Evolutionary conservation across 768 basidiomycete genomes (phyloP), one percentile per base, ranked within the genome.

Genomic region (Termitomyces sp.): DNA sequence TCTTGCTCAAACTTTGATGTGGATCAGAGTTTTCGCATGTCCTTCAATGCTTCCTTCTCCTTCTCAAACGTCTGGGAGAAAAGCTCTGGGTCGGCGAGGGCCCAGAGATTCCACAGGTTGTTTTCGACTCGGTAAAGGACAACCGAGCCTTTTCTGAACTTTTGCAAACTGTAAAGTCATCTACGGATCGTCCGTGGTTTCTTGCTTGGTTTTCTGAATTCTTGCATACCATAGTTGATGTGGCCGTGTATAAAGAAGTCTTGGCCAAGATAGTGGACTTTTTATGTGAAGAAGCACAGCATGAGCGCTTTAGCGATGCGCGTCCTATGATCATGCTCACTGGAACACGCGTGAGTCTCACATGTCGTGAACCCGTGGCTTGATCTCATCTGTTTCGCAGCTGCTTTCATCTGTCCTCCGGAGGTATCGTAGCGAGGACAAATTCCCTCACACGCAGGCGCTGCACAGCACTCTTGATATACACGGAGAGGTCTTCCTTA

Each of bases 71-170:
- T 24, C 66, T 87, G 52, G 78, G 77, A 0, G 63, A 70, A 3
- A 66, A 75, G 12, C 68, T 93, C 14, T 98, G 96, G 95, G 68
- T 75, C 20, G 82, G 79, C 30, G 86, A 90, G 62, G 80, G 81
- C 1, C 75, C 82, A 5, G 86, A 91, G 64, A 90, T 86, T 65
- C 87, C 93, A 3, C 81, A 86, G 62, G 79, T 88, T 36, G 80
- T 93, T 7, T 87, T 96, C 64, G 92, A 91, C 65, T 81, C 87
- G 14, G 81, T 98, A 66, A 90, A 89, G 68, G 86, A 92, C 66
- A 98, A 96, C 68, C 68, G 75, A 3, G 74, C 77, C 6, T 87
- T 82, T 65, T 65, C 73, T 35, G 69, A 76, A 32, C 69, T 81
- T 43, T 61, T 90, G 13, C 73, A 75, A 54, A 70, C 68, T 4